phyloP scores from a whole-genome alignment of 148 eudicot genomes.

The Drosera capensis region DNA sequence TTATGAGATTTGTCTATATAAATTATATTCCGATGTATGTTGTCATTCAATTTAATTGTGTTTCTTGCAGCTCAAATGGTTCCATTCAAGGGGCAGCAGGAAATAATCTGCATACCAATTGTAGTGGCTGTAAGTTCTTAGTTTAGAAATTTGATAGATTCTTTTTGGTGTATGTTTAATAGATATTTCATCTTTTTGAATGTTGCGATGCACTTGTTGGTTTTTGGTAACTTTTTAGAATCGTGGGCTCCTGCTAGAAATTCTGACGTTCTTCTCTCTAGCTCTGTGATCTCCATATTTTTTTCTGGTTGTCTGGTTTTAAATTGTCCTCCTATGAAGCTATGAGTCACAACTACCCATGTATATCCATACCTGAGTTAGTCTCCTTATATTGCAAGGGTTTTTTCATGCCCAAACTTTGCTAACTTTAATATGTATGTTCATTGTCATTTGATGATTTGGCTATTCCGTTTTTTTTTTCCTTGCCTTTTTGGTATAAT shows the following conservation, averaged over 20 bases:
- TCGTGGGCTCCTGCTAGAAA: too few species aligned
- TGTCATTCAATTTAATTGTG: not conserved
- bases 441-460: not conserved
- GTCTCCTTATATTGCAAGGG: too few species aligned
- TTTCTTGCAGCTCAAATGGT: constrained; percentile 80
- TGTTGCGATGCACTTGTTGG: not conserved
- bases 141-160: not conserved
- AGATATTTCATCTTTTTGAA: not conserved
- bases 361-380: too few species aligned
- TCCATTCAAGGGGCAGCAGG: constrained; percentile 36
- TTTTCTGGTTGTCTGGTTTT: too few species aligned
- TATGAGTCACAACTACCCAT: too few species aligned
- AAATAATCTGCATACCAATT: constrained; percentile 62
- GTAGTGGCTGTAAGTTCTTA: constrained; percentile 79
- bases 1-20: not conserved
- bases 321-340: too few species aligned
- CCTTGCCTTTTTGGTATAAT: not conserved
- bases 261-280: too few species aligned
- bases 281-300: too few species aligned
- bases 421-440: too few species aligned
- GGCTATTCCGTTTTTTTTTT: not conserved
- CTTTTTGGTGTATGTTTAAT: not conserved
- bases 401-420: too few species aligned
- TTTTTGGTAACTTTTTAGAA: too few species aligned
- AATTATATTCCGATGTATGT: not conserved